Evolutionary conservation across 2,329 filamentous ascomycete species (phyloP).

Genomic region (Colletotrichum agaves): DNA sequence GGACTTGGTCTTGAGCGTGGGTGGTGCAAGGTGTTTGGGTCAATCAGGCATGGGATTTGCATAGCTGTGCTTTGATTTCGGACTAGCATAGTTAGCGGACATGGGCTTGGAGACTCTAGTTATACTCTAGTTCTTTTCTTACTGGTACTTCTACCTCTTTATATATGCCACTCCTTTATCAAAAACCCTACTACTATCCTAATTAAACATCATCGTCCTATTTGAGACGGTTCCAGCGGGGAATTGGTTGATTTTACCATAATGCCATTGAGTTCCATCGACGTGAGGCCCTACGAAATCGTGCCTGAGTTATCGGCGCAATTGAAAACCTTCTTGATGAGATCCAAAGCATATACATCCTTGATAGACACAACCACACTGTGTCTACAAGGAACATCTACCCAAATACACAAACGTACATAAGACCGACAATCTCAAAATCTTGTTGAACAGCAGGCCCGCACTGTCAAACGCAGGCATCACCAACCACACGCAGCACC

Average conservation of each 20-base stretch:
- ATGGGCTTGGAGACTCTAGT: not conserved
- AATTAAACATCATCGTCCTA: no score
- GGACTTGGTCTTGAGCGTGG: not conserved
- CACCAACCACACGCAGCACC: conserved; percentile 56
- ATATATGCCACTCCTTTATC: not conserved
- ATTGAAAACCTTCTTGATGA: not conserved
- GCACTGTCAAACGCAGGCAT: conserved; percentile 60
- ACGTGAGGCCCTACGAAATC: not conserved
- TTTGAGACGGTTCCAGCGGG: no score
- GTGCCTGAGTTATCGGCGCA: not conserved
- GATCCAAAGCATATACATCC: not conserved
- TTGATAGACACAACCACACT: not conserved
- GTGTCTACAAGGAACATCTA: not conserved
- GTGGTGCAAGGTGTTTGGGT: not conserved
- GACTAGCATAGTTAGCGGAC: not conserved
- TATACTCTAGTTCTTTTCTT: not conserved
- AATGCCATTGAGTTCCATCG: no score
- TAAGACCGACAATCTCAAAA: conserved; percentile 28
- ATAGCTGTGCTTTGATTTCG: not conserved
- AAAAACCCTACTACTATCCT: no score
- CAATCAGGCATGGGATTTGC: not conserved
- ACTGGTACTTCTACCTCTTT: conserved; percentile 17
- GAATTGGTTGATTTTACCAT: no score
- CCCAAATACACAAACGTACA: rapidly evolving
- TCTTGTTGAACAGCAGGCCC: conserved; percentile 57